Percentiles rank a stretch among this genome's conserved stretches.
These are phyloP conservation scores for Linnemannia zychae DNA, from an alignment of 192 early-diverging fungal genomes.

Conservation along the genomic window DNA sequence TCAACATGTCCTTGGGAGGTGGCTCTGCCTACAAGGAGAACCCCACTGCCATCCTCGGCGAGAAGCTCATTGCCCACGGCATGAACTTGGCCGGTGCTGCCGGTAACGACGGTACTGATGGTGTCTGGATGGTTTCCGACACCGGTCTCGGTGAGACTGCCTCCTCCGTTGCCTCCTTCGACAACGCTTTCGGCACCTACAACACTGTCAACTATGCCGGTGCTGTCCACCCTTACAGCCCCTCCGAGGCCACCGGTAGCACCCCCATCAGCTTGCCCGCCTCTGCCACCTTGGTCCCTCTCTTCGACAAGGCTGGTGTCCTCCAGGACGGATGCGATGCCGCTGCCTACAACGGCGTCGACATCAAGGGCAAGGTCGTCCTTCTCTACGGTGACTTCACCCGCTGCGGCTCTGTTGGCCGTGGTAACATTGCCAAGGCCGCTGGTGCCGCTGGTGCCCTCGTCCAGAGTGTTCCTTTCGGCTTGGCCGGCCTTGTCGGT, in stretches of 20 bases:
- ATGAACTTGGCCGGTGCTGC: constrained; percentile 71
- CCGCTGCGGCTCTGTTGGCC: constrained; percentile 53
- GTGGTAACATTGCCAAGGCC: constrained; percentile 33
- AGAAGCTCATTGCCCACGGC: constrained; percentile 60
- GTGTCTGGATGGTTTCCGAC: constrained; percentile 39
- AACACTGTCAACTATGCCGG: constrained; percentile 25
- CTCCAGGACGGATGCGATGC: constrained; percentile 34
- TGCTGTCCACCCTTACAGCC: constrained; percentile 15
- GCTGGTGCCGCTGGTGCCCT: constrained; percentile 22
- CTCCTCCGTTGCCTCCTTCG: constrained; percentile 71
- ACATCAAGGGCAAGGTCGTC: constrained; percentile 51
- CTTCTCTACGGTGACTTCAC: constrained; percentile 60
- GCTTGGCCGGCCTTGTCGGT: constrained; percentile 35
- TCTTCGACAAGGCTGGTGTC: constrained; percentile 17
- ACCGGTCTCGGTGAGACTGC: constrained; percentile 49
- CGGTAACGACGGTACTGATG: constrained; percentile 79
- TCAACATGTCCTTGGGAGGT: constrained; percentile 74
- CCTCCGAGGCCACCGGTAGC: constrained; percentile 1
- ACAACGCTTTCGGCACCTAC: constrained; percentile 52
- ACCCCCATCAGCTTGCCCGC: constrained; percentile 55
- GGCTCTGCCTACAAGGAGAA: constrained; percentile 66
- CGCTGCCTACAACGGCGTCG: constrained; percentile 1
- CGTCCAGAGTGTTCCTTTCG: constrained; percentile 11
- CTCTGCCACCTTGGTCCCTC: constrained; percentile 20
- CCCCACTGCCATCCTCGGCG: constrained; percentile 58